Evolutionary conservation across 1,284 basidiomycete genomes (phyloP), one percentile per base, ranked within the genome.

Genomic region (Rhodotorula sp.): DNA sequence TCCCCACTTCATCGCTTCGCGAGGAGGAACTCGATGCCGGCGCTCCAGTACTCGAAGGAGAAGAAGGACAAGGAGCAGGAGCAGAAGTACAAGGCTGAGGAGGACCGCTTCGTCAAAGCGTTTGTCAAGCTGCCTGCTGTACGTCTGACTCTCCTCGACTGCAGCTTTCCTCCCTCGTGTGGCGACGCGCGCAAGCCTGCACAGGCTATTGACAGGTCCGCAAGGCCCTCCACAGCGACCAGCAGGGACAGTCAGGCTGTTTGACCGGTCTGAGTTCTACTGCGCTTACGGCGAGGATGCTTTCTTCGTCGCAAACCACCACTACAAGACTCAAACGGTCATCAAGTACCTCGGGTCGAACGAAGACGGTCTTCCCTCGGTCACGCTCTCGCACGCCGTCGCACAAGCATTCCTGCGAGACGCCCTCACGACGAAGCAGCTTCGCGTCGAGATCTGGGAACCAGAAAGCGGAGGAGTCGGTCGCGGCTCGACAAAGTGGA

Each of bases 261-360:
- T 97, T 78, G 87, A 89, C 76, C 87, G 92, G 64, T 80, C 87
- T 75, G 89, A 93, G 28, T 98, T 88, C 82, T 98, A 92, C 81
- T 88, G 89, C 20, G 89, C 88, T 0, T 93, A 98, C 77, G 94
- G 93, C 0, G 82, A 87, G 8, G 95, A 98, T 79, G 96, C 95
- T 1, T 82, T 88, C 51, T 92, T 89, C 77, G 88, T 97, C 72
- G 94, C 94, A 6, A 85, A 88, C 47, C 84, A 91, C 76, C 88
- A 95, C 67, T 72, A 24, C 69, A 72, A 74, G 69, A 94, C 92
- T 2, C 89, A 91, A 76, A 88, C 89, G 0, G 90, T 94, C 65
- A 83, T 95, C 80, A 91, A 92, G 80, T 88, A 89, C 77, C 85
- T 92, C 54, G 91, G 91, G n/a, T 50, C 70, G 71, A 47, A 80